Conservation (phyloP, 768 basidiomycete species). For the Lyophyllum semitale region DNA sequence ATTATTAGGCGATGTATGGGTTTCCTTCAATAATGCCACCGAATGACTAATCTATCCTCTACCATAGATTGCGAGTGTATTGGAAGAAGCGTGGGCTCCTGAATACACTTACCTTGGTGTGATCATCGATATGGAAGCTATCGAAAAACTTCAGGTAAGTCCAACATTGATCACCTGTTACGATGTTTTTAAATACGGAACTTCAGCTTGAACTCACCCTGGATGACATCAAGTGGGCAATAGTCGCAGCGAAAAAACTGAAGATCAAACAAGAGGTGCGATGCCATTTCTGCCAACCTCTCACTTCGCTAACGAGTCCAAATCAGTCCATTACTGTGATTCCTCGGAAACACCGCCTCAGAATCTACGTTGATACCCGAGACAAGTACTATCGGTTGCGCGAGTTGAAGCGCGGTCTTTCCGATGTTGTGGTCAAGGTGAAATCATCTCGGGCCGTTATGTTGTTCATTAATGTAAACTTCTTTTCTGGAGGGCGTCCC, state of each 20-base stretch:
- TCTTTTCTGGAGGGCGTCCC: constrained; percentile 66
- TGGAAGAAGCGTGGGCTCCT: constrained; percentile 96
- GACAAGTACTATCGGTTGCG: constrained; percentile 85
- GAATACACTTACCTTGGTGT: constrained; percentile 93
- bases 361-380: constrained; percentile 76
- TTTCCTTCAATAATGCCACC: not conserved
- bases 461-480: not conserved
- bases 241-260: constrained; percentile 83
- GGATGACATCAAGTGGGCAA: constrained; percentile 92
- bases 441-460: not conserved
- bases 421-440: constrained; percentile 91
- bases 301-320: not conserved
- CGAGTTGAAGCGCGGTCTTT: constrained; percentile 81
- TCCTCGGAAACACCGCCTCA: constrained; percentile 70
- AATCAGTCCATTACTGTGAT: constrained; percentile 74
- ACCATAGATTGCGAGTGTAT: constrained; percentile 78
- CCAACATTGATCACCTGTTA: not conserved
- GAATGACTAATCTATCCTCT: not conserved
- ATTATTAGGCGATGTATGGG: constrained; percentile 82
- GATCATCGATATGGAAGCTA: constrained; percentile 85
- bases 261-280: constrained; percentile 87
- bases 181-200: not conserved
- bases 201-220: constrained; percentile 85
- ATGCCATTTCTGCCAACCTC: not conserved
- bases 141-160: constrained; percentile 83